These are phyloP conservation scores for Hortaea sp. DNA, from an alignment of 2,329 filamentous ascomycete species.

Conservation along the genomic window DNA sequence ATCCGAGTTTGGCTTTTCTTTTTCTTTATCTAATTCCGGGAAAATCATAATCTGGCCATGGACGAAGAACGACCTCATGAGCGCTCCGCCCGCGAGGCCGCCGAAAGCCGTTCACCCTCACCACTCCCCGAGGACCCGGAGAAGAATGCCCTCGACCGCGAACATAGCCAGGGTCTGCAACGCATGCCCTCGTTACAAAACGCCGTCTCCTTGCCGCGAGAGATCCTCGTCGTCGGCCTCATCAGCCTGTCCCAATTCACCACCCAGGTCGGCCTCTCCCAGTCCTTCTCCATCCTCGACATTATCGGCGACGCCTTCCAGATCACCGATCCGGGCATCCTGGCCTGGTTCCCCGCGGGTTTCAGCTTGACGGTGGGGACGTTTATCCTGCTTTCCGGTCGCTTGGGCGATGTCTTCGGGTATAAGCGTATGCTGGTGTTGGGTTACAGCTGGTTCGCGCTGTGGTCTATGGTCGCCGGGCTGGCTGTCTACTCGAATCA, in stretches of 20 bases:
- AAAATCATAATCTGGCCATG: too few relatives aligned
- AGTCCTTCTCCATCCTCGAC: conserved; percentile 22
- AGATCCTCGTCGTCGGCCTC: conserved; percentile 20
- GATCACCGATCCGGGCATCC: conserved; percentile 37
- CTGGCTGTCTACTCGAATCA: conserved; percentile 28
- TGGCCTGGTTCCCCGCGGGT: conserved; percentile 34
- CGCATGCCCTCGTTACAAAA: conserved; percentile 12
- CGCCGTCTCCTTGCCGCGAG: conserved; percentile 19
- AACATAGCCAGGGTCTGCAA: neutral
- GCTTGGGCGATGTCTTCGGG: conserved; percentile 40
- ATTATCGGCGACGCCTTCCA: conserved; percentile 43
- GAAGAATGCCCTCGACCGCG: neutral
- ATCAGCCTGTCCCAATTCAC: conserved; percentile 22
- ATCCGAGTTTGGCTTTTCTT: too few relatives aligned
- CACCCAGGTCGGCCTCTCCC: conserved; percentile 19
- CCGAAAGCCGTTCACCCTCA: neutral
- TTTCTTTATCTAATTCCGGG: too few relatives aligned
- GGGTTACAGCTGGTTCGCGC: conserved; percentile 40
- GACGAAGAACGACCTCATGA: too few relatives aligned
- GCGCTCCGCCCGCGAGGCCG: too few relatives aligned
- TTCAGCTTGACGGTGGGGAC: conserved; percentile 36
- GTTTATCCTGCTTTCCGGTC: conserved; percentile 35
- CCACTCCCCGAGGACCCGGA: neutral
- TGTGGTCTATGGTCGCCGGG: conserved; percentile 41
- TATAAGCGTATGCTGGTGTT: conserved; percentile 41